Evolutionary conservation across 768 basidiomycete species (phyloP), one percentile per base, ranked within the genome.

Genomic region (Phlebiopsis gigantea): DNA sequence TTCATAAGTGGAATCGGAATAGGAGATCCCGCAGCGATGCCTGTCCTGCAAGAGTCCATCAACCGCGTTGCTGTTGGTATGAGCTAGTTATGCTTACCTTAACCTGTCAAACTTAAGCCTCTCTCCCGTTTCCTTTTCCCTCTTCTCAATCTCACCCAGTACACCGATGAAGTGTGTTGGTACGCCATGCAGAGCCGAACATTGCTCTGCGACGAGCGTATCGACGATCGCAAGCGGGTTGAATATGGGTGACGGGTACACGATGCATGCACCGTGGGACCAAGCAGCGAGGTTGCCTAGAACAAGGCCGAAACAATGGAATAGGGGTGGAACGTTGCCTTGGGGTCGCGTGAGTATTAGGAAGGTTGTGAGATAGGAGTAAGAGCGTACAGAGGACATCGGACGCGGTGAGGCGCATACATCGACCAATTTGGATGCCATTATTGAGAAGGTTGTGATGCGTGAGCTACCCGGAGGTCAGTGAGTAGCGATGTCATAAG

Each of bases 221-320:
- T 90, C 84, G 8, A 93, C 84, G 48, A 90, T 84, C 1, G 83
- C 75, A 29, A 70, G 68, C 0, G 90, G 83, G 61, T 88, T 72
- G 65, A 78, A 92, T 1, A 75, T 73, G 34, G 81, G 78, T 1
- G 88, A 84, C 0, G 90, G 79, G 64, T 93, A 93, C 2, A 93
- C 86, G 42, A 92, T 75, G 56, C 81, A 84, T 14, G 85, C 78
- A 0, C 85, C 85, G 60, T 90, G 83, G 9, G 79, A 73, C 88
- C 88, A 93, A 0, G 85, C 79, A 0, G 88, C 86, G 24, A 92
- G 74, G 63, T 92, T 92, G 46, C 90, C 90, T 64, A 90, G 68
- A n/a, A 91, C 82, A 29, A 90, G 83, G 63, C 88, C 90, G 80
- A 92, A 92, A 66, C 90, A 93, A 67, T 93, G 90, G 67, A 92